Evolutionary conservation across 176 grass and related monocot species (phyloP).

Genomic region (Poa annua): DNA sequence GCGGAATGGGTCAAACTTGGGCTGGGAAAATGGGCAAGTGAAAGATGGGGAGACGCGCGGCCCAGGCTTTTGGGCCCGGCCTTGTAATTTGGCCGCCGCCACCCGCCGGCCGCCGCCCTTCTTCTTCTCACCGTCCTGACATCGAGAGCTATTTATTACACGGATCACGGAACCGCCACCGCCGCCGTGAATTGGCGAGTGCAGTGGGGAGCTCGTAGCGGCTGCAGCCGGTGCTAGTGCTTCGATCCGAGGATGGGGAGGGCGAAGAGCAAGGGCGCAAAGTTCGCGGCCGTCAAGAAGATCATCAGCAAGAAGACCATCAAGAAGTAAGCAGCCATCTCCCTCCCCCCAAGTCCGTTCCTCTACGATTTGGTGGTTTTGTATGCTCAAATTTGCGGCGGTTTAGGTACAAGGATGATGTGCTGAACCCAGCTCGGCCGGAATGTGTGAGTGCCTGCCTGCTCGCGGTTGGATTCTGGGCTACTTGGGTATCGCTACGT

Average conservation of each 20-base stretch:
- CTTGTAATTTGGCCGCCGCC: background rate
- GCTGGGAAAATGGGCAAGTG: background rate
- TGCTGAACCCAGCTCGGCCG: conserved; percentile 80
- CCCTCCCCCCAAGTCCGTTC: background rate
- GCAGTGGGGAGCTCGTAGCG: background rate
- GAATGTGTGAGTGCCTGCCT: conserved; percentile 68
- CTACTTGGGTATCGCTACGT: too few species aligned
- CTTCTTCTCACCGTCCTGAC: conserved; percentile 1
- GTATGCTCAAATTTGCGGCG: background rate
- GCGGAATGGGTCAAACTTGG: background rate
- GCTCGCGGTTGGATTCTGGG: background rate
- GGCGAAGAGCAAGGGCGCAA: conserved; percentile 67
- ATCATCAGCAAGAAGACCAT: conserved; percentile 85
- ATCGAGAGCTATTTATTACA: background rate
- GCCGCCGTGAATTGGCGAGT: background rate
- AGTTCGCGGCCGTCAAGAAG: conserved; percentile 78
- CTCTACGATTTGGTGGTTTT: background rate
- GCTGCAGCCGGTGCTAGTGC: background rate
- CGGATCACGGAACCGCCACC: background rate
- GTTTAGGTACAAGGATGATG: conserved; percentile 68
- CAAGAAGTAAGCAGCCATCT: conserved; percentile 56
- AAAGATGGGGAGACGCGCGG: background rate
- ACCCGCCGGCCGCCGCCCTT: background rate
- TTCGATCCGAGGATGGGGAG: conserved; percentile 53
- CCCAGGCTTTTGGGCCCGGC: background rate